These are phyloP conservation scores for Neurospora hispaniola DNA, from an alignment of 495 filamentous ascomycete species.

Conservation along the genomic window DNA sequence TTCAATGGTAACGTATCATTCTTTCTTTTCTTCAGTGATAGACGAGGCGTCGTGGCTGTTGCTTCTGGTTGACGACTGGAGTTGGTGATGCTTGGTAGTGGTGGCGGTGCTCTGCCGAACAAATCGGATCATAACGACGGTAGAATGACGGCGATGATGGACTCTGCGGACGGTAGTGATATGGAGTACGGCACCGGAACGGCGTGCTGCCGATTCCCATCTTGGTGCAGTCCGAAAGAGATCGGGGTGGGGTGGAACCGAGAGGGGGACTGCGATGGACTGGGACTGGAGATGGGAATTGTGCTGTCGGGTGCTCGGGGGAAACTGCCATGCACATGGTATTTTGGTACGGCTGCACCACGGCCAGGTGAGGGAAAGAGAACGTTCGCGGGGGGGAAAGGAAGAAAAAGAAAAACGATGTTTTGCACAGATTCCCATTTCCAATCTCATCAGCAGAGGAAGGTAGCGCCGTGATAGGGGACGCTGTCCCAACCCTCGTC, in stretches of 20 bases:
- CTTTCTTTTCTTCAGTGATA: background rate
- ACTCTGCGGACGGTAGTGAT: background rate
- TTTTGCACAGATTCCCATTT: background rate
- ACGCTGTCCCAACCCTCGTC: background rate
- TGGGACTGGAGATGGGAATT: background rate
- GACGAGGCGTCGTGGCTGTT: background rate
- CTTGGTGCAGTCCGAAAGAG: background rate
- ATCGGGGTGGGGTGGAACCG: background rate
- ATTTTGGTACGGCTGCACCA: background rate
- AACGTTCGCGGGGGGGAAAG: background rate
- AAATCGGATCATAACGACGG: background rate
- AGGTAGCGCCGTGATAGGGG: background rate
- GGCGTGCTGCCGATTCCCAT: background rate
- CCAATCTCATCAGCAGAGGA: background rate
- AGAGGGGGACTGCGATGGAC: background rate
- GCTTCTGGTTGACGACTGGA: background rate
- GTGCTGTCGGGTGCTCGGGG: background rate
- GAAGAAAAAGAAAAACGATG: background rate
- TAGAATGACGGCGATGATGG: background rate
- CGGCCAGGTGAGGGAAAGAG: background rate
- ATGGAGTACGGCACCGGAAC: background rate
- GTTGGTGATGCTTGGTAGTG: background rate
- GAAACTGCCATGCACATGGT: background rate
- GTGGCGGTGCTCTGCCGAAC: background rate
- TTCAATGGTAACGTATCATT: background rate